A percentile compares a stretch with the other conserved stretches of the same genome.
Conservation (phyloP, 2,329 filamentous ascomycete genomes). For the Elsinoe fawcettii region DNA sequence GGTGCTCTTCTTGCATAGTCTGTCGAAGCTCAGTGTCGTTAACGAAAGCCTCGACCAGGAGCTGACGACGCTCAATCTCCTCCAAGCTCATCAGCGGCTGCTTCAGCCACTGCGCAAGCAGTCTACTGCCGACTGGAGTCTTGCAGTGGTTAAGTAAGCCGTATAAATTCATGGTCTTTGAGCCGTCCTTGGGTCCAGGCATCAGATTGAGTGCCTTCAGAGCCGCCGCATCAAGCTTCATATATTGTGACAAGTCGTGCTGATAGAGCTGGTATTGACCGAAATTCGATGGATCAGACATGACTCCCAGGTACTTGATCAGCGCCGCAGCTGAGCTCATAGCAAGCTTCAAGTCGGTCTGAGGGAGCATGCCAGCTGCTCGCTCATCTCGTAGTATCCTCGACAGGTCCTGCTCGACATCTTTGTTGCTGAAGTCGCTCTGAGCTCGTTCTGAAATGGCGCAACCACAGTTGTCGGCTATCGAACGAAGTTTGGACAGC, state of each 20-base stretch:
- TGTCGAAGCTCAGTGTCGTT: constrained; percentile 87
- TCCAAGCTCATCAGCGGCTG: constrained; percentile 87
- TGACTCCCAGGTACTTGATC: constrained; percentile 86
- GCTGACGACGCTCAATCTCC: constrained; percentile 85
- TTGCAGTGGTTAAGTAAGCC: constrained; percentile 96
- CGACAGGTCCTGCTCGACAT: constrained; percentile 92
- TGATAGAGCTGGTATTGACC: constrained; percentile 96
- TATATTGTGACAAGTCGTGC: constrained; percentile 91
- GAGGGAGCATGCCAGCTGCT: constrained; percentile 66
- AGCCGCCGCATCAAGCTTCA: constrained; percentile 95
- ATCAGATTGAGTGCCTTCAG: constrained; percentile 92
- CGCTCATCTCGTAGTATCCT: constrained; percentile 81
- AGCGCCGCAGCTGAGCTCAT: constrained; percentile 91
- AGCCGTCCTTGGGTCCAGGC: constrained; percentile 86
- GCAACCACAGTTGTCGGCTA: constrained; percentile 86
- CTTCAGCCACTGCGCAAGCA: constrained; percentile 94
- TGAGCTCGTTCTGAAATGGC: constrained; percentile 73
- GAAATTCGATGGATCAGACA: constrained; percentile 90
- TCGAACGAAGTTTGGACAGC: constrained; percentile 74
- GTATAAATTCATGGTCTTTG: constrained; percentile 96
- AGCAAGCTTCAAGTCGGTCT: constrained; percentile 87
- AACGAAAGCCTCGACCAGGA: constrained; percentile 91
- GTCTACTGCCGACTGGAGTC: constrained; percentile 80
- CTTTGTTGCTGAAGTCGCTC: constrained; percentile 74
- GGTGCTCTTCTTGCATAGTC: constrained; percentile 92